Evolutionary conservation across 257 asterid species (phyloP), one percentile per base, ranked within the genome.

Genomic region (Penstemon eatonii): DNA sequence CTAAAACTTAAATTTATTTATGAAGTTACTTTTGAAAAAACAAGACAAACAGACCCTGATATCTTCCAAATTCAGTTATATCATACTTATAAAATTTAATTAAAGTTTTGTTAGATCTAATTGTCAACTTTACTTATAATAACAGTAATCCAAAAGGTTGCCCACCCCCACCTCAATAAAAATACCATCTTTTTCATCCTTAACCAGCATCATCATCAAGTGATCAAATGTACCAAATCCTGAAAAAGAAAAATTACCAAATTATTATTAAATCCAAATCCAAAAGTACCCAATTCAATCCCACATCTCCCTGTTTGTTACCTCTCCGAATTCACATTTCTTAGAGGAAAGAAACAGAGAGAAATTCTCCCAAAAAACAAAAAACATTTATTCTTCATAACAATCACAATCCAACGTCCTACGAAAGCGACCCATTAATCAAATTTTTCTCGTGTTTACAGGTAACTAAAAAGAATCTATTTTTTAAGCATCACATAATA

Each of bases 361-460:
- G 82, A 80, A 84, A 66, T 63, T 25, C 2, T 25, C 1, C 33
- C 33, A 25, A 25, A 25, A 25, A 25, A 25, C 0, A 25, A 25
- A 25, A 25, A 1, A 25, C 33, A 25, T 25, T 25, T 25, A 25
- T 25, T 25, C 33, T 66, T 56, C 60, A 57, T 43, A 53, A 58
- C 73, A 66, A 63, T 75, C 69, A 62, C 78, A 72, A 37, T 75
- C 81, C 66, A 70, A 67, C 86, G 73, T 83, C 67, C 84, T 68
- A 49, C 70, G 86, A 86, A 81, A 25, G 71, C 6, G 85, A 81
- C 90, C 73, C 79, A 57, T 8, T 73, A 38, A 59, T 63, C 69
- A 36, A 0, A 25, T 25, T 25, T 25, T 25, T 25, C 33, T 25
- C 33, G 25, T 58, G 56, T 49, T 44, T 75, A 69, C 75, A 51